Evolutionary conservation across 805 yeast species (phyloP).

Genomic region (Pichia thaimueangensis): DNA sequence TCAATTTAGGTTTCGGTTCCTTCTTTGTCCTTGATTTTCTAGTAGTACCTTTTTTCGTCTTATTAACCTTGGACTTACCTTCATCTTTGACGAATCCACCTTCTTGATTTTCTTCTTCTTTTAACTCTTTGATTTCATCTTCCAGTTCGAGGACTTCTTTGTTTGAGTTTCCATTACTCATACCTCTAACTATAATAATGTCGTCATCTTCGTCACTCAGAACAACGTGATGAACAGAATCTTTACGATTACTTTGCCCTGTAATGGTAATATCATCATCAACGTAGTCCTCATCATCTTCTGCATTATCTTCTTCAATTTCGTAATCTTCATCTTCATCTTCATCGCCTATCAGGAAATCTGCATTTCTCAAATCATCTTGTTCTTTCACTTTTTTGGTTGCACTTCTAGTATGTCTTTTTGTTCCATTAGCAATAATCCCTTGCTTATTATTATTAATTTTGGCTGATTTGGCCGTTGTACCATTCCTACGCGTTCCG

Average conservation of each 20-base stretch:
- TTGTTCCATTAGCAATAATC: too few relatives aligned
- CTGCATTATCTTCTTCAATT: slow-evolving; percentile 12
- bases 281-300: slow-evolving; percentile 13
- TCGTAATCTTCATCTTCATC: slow-evolving; percentile 14
- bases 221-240: slow-evolving; percentile 36
- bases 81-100: slow-evolving; percentile 26
- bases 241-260: slow-evolving; percentile 25
- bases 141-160: slow-evolving; percentile 11
- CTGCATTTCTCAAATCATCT: neutral
- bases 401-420: neutral
- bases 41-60: slow-evolving; percentile 3
- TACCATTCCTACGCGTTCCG: slow-evolving; percentile 5
- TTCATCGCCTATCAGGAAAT: neutral
- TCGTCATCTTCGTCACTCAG: slow-evolving; percentile 16
- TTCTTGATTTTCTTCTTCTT: slow-evolving; percentile 35
- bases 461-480: neutral
- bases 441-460: too few relatives aligned
- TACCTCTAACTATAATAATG: neutral
- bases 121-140: slow-evolving; percentile 32
- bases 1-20: slow-evolving; percentile 45
- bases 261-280: slow-evolving; percentile 34
- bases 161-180: neutral
- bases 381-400: neutral
- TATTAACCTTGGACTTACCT: neutral
- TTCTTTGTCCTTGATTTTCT: slow-evolving; percentile 19